These are phyloP conservation scores for Paramecium tetraurelia DNA, from an alignment of 73 alveolate species.

Conservation along the genomic window DNA sequence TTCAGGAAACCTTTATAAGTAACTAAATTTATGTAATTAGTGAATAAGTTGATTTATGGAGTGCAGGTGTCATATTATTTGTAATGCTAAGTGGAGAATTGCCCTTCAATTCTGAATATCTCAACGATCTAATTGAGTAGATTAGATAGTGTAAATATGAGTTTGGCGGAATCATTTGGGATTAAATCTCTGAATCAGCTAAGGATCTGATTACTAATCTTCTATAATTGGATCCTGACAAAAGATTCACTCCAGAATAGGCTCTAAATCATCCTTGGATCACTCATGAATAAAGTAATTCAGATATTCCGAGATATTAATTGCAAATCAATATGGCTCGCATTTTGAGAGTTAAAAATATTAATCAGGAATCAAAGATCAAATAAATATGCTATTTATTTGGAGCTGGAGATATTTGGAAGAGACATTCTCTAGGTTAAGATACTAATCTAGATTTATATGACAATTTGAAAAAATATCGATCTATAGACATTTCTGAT, in stretches of 20 bases:
- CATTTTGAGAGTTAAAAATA: not conserved
- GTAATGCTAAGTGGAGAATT: slow-evolving; percentile 55
- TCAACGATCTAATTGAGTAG: not conserved
- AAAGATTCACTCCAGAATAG: slow-evolving; percentile 7
- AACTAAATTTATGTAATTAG: not conserved
- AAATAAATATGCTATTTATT: not conserved
- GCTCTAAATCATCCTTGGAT: slow-evolving; percentile 32
- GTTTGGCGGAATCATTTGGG: not conserved
- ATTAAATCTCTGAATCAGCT: slow-evolving; percentile 15
- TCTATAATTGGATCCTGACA: not conserved
- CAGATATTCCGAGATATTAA: not conserved
- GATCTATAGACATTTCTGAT: slow-evolving; percentile 15
- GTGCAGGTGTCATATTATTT: slow-evolving; percentile 57
- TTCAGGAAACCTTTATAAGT: slow-evolving; percentile 47
- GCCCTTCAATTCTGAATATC: slow-evolving; percentile 53
- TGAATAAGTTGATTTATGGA: slow-evolving; percentile 57
- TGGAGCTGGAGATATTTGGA: slow-evolving; percentile 49
- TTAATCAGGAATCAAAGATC: not conserved
- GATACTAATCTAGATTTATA: not conserved
- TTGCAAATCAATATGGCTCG: not conserved
- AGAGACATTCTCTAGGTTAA: slow-evolving; percentile 10
- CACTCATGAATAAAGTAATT: not conserved
- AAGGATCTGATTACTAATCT: not conserved
- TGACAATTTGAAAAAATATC: not conserved
- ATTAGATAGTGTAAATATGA: slow-evolving; percentile 8